Base-by-base conservation (phyloP, 805 yeast genomes). In the Kuraishia capsulata region DNA sequence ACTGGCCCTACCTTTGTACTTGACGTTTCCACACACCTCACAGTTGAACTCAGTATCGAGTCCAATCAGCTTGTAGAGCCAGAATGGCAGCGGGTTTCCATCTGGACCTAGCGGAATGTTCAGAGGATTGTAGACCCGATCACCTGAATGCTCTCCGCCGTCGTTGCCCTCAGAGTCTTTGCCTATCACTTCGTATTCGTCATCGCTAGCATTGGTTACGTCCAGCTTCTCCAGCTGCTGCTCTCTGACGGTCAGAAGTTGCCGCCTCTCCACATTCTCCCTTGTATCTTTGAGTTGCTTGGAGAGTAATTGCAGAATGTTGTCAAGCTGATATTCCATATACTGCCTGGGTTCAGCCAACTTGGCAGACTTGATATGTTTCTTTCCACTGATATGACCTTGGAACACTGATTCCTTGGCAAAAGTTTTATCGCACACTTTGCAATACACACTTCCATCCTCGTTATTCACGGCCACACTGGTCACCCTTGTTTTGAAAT, bases 11-110 rank as follows among this genome's bases (percentile, higher is more conserved):
- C 98, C 98, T 48, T 74, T 72, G 58, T 81, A 90, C 5, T 64
- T 61, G 24, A 60, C 56, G 49, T 84, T 78, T 4, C 95, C 94
- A 54, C 98, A 92, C 5, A 92, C 73, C 58, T 92, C 97, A 56
- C 98, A 92, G 1, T 59, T 50, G 48, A 76, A 85, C 38, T 72
- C 75, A 32, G 74, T 69, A 40, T 83, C 83, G 9, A 89, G 65
- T 0, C 98, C 98, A 50, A 87, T 88, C 33, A 89, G 64, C 56
- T 89, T 92, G 67, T 77, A 89, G 21, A 92, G 64, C 98, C 98
- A 92, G 39, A 69, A 76, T 2, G 98, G 98, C 21, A 92, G 86
- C 1, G 97, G 97, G 30, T 70, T 72, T 0, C 97, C 97, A 57
- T 89, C 97, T 16, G 84, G 72, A 0, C 95, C 97, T 0, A 85